Evolutionary conservation across 2,329 filamentous ascomycete genomes (phyloP).

Genomic region (Apiospora rasikravindrae): DNA sequence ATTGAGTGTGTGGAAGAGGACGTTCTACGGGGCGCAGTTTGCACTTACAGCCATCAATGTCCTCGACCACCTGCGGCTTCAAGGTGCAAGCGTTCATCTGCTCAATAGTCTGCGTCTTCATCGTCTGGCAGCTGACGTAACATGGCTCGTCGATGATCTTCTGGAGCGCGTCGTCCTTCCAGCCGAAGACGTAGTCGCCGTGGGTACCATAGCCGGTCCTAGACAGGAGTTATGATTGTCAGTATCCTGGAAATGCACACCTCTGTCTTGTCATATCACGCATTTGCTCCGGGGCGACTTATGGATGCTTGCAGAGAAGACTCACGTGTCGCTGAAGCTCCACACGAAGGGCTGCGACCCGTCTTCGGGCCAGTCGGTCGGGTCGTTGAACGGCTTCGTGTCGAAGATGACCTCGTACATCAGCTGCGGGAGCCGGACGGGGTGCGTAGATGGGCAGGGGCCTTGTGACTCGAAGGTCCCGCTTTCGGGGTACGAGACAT

Average conservation of each 20-base stretch:
- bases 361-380: slow-evolving; percentile 42
- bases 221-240: neutral
- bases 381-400: slow-evolving; percentile 39
- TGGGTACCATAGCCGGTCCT: slow-evolving; percentile 41
- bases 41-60: slow-evolving; percentile 29
- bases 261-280: too few species aligned
- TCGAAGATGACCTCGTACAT: slow-evolving; percentile 51
- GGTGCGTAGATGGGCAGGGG: slow-evolving; percentile 53
- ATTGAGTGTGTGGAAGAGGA: neutral
- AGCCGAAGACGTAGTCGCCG: slow-evolving; percentile 25
- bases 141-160: slow-evolving; percentile 35
- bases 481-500: slow-evolving; percentile 49
- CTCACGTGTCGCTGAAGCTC: slow-evolving; percentile 42
- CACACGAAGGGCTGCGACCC: slow-evolving; percentile 39
- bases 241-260: neutral
- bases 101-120: slow-evolving; percentile 36
- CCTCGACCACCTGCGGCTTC: slow-evolving; percentile 29
- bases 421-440: slow-evolving; percentile 42
- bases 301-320: neutral
- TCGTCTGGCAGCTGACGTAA: slow-evolving; percentile 37
- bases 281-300: neutral
- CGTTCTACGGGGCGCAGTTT: neutral
- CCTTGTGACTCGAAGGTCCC: slow-evolving; percentile 45
- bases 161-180: slow-evolving; percentile 22
- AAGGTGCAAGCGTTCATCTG: slow-evolving; percentile 37